Evolutionary conservation across 305 asterid species (phyloP), one percentile per base, ranked within the genome.

Genomic region (Rubia occidens): DNA sequence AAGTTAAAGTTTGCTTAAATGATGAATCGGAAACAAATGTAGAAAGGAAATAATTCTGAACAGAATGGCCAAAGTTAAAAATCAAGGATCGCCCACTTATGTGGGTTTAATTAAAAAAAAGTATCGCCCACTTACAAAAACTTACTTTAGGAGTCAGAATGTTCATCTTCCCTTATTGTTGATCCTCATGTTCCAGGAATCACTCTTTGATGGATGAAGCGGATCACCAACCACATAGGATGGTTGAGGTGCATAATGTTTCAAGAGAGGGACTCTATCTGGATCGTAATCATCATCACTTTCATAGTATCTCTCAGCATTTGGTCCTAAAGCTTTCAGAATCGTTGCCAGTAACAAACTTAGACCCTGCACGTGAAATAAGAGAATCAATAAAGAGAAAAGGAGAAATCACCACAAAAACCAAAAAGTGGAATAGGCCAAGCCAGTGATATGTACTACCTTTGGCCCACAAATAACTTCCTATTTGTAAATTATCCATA

Each of bases 321-420:
- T 82, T 72, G 97, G 88, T 78, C 96, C 95, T 77, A 90, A 78
- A 71, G 95, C 97, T 87, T 87, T 93, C 55, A 93, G 96, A 80
- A 88, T 78, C 85, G 85, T 85, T 61, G 97, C 94, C 73, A 90
- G 68, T 72, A 93, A 65, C 71, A 93, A 64, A 75, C 87, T 84
- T 66, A 88, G 53, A 39, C 86, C 97, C 98, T 93, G 89, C 86
- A 84, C 40, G 51, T 72, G 68, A 69, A 75, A 1, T 8, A 29
- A 40, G 42, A 26, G 24, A 21, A 53, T 10, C 58, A 53, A 7
- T 14, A 53, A 71, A 15, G n/a, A 42, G 44, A 20, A 15, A 24
- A 39, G 6, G 14, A 66, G 58, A 37, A 73, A 73, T 10, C 32
- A 45, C 43, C 6, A 64, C n/a, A 49, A 14, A 11, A 10, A 60